These are phyloP conservation scores for Pinus albicaulis DNA, from an alignment of 75 land plant species.

Conservation along the genomic window DNA sequence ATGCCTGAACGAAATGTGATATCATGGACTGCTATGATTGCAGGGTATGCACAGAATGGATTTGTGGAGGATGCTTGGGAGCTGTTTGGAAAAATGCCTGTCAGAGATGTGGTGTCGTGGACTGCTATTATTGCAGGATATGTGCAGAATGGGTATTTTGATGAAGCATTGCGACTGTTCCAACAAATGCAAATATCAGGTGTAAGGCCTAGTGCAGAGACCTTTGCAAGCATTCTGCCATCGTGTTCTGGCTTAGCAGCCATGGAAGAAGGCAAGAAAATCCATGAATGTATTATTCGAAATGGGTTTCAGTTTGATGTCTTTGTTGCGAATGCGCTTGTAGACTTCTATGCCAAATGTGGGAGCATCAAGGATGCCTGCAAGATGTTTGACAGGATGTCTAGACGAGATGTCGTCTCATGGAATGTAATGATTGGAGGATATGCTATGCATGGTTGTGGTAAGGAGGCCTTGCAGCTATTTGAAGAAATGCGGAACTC, in stretches of 20 bases:
- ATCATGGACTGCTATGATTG: constrained; percentile 52
- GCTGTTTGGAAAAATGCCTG: neutral
- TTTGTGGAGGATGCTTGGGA: constrained; percentile 3
- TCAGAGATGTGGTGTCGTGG: constrained; percentile 13
- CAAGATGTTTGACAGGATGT: constrained; percentile 1
- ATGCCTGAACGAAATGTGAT: constrained; percentile 32
- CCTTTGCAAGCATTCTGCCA: constrained; percentile 4
- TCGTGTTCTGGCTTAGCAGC: neutral
- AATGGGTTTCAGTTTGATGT: neutral
- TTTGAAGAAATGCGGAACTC: constrained; percentile 6
- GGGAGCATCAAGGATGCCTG: constrained; percentile 6
- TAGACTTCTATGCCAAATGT: constrained; percentile 15
- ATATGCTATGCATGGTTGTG: constrained; percentile 9
- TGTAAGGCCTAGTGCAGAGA: neutral
- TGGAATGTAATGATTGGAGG: constrained; percentile 13
- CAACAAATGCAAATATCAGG: constrained; percentile 10
- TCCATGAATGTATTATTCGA: neutral
- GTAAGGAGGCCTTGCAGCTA: neutral
- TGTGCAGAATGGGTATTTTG: constrained; percentile 5
- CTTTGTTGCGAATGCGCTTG: constrained; percentile 10
- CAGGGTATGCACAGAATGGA: constrained; percentile 14
- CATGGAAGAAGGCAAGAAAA: neutral
- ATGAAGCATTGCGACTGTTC: neutral
- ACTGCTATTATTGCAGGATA: constrained; percentile 16
- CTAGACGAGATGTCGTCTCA: neutral